These are phyloP conservation scores for Sarocladium kiliense DNA, from an alignment of 2,329 filamentous ascomycete species.

Conservation along the genomic window DNA sequence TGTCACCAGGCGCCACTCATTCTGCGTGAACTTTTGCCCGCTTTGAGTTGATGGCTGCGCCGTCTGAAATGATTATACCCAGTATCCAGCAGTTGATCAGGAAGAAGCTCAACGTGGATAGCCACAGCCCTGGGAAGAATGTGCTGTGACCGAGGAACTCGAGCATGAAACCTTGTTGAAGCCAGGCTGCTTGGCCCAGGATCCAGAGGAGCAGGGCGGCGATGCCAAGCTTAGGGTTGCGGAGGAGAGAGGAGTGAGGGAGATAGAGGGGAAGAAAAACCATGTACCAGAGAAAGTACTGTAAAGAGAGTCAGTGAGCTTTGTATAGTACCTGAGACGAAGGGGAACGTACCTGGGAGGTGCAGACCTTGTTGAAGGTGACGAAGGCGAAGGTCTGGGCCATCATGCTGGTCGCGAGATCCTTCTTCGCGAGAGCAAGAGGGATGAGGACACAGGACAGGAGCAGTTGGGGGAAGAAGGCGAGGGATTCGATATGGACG, in stretches of 20 bases:
- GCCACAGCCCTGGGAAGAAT: conserved; percentile 81
- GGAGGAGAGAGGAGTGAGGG: conserved; percentile 68
- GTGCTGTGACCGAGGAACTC: conserved; percentile 78
- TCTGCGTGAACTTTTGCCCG: not conserved
- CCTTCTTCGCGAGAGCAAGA: conserved; percentile 70
- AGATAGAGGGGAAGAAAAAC: conserved; percentile 90
- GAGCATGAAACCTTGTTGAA: conserved; percentile 68
- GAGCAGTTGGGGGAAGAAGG: conserved; percentile 82
- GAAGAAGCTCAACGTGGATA: conserved; percentile 74
- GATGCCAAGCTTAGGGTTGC: conserved; percentile 54
- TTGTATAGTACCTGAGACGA: not conserved
- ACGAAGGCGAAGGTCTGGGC: conserved; percentile 97
- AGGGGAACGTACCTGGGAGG: conserved; percentile 68
- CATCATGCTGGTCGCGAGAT: conserved; percentile 79
- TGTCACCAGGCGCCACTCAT: not conserved
- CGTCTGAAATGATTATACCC: conserved; percentile 71
- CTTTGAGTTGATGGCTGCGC: conserved; percentile 14
- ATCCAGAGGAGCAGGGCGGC: conserved; percentile 69
- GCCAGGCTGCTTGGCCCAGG: conserved; percentile 66
- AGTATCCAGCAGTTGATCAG: conserved; percentile 82
- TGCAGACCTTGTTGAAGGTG: conserved; percentile 98
- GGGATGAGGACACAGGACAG: conserved; percentile 75
- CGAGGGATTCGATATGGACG: conserved; percentile 65
- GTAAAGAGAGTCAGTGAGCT: not conserved
- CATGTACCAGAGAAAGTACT: conserved; percentile 99